These are phyloP conservation scores for Lactifluus hygrophoroides DNA, from an alignment of 768 basidiomycete species.

Conservation along the genomic window DNA sequence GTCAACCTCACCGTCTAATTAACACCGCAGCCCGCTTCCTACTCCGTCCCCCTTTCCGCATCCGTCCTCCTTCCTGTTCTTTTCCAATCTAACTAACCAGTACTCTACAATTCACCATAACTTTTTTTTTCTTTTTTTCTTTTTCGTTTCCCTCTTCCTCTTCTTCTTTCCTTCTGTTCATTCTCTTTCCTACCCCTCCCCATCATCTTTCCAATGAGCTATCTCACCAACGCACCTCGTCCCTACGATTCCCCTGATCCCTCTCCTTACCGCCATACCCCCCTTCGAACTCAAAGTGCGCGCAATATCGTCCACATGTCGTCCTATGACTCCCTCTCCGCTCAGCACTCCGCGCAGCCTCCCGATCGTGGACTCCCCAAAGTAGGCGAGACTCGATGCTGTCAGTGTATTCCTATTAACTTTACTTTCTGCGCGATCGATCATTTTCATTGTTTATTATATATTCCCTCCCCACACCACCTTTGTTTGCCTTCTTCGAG, in stretches of 20 bases:
- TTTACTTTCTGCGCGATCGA: slow-evolving; percentile 24
- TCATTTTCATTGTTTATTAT: slow-evolving; percentile 37
- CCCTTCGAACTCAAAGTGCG: slow-evolving; percentile 11
- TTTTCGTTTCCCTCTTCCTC: not conserved
- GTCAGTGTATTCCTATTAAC: slow-evolving; percentile 39
- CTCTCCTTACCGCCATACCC: slow-evolving; percentile 22
- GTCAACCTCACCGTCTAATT: slow-evolving; percentile 15
- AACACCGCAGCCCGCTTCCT: slow-evolving; percentile 15
- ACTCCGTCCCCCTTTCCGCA: slow-evolving; percentile 20
- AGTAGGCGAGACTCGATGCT: slow-evolving; percentile 67
- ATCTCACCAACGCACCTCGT: slow-evolving; percentile 26
- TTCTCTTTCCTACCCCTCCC: slow-evolving; percentile 9
- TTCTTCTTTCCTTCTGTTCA: slow-evolving; percentile 18
- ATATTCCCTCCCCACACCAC: slow-evolving; percentile 31
- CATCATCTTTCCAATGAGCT: slow-evolving; percentile 26
- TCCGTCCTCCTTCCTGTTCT: slow-evolving; percentile 7
- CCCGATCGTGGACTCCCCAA: slow-evolving; percentile 28
- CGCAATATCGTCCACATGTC: slow-evolving; percentile 23
- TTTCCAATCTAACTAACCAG: not conserved
- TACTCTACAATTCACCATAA: slow-evolving; percentile 19
- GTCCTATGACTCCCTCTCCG: slow-evolving; percentile 30
- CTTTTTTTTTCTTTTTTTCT: slow-evolving; percentile 6
- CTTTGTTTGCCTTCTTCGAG: slow-evolving; percentile 26
- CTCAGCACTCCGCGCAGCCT: slow-evolving; percentile 26
- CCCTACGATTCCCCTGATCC: slow-evolving; percentile 26